These are phyloP conservation scores for Scenedesmus sp. DNA, from an alignment of 163 green algal genomes.

Conservation along the genomic window DNA sequence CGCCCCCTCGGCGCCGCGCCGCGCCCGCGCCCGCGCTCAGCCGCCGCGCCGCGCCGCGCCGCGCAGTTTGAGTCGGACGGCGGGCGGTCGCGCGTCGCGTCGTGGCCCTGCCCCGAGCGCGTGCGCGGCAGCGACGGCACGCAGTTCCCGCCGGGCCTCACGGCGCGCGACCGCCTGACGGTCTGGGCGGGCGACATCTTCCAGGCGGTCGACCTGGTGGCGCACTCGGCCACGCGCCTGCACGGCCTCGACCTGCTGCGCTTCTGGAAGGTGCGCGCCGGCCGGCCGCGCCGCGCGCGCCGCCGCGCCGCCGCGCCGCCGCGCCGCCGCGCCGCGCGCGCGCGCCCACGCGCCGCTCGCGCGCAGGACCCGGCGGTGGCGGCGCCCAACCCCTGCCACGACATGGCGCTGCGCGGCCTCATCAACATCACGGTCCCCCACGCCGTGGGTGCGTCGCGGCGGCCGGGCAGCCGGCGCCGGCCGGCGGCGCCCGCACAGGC, in stretches of 20 bases:
- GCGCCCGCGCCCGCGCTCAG: not conserved
- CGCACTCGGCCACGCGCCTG: not conserved
- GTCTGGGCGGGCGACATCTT: slow-evolving; percentile 32
- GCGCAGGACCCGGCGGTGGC: slow-evolving; percentile 26
- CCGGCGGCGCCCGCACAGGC: too few species aligned
- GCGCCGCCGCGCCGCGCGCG: not conserved
- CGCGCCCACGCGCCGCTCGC: not conserved
- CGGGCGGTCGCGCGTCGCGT: not conserved
- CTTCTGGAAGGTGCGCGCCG: slow-evolving; percentile 29
- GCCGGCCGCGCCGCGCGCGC: not conserved
- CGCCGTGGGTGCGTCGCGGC: too few species aligned
- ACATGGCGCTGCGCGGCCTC: slow-evolving; percentile 28
- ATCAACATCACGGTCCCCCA: slow-evolving; percentile 42
- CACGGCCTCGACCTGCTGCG: slow-evolving; percentile 35
- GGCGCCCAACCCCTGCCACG: slow-evolving; percentile 36
- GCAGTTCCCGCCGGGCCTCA: slow-evolving; percentile 40
- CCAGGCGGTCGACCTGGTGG: slow-evolving; percentile 2
- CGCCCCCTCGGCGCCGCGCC: not conserved
- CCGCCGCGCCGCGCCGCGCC: too few species aligned
- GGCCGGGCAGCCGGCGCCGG: too few species aligned
- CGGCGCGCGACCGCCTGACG: slow-evolving; percentile 5
- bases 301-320: not conserved
- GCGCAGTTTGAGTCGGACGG: slow-evolving; percentile 17
- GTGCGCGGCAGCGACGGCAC: slow-evolving; percentile 26
- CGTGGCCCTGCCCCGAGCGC: slow-evolving; percentile 19